A percentile compares a stretch with the other conserved stretches of the same genome.
These are phyloP conservation scores for Cryptosporidium xiaoi DNA, from an alignment of 169 alveolate species.

Conservation along the genomic window DNA sequence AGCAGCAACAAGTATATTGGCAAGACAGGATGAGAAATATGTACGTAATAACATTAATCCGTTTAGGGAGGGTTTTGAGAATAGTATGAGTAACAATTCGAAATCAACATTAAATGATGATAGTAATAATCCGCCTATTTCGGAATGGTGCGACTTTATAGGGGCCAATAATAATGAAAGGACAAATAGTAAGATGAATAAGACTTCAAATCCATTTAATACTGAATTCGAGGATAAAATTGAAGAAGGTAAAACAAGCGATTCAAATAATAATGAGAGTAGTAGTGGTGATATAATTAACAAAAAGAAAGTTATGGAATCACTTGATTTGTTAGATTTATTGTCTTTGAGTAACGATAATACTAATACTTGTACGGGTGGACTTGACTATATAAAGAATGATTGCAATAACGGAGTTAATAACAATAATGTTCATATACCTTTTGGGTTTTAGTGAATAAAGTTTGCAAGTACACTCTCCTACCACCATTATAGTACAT, in stretches of 20 bases:
- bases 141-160: constrained; percentile 36
- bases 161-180: constrained; percentile 12
- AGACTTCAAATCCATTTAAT: neutral
- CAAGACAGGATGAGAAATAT: neutral
- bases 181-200: neutral
- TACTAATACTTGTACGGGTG: too few relatives aligned
- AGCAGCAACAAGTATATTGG: constrained; percentile 39
- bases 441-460: constrained; percentile 16
- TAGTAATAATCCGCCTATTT: neutral
- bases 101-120: neutral
- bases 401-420: neutral
- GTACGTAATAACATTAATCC: neutral
- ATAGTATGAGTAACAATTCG: neutral
- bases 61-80: neutral
- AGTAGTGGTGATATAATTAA: neutral
- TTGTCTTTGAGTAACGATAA: neutral
- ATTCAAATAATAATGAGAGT: too few relatives aligned
- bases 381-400: too few relatives aligned
- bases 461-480: too few relatives aligned
- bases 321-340: constrained; percentile 9
- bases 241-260: neutral
- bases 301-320: neutral
- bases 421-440: constrained; percentile 13
- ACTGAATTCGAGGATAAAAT: neutral
- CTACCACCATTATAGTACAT: too few relatives aligned